A percentile compares a stretch with the other conserved stretches of the same genome.
Evolutionary conservation across 2,329 filamentous ascomycete genomes (phyloP).

Genomic region (Pyricularia sp.): DNA sequence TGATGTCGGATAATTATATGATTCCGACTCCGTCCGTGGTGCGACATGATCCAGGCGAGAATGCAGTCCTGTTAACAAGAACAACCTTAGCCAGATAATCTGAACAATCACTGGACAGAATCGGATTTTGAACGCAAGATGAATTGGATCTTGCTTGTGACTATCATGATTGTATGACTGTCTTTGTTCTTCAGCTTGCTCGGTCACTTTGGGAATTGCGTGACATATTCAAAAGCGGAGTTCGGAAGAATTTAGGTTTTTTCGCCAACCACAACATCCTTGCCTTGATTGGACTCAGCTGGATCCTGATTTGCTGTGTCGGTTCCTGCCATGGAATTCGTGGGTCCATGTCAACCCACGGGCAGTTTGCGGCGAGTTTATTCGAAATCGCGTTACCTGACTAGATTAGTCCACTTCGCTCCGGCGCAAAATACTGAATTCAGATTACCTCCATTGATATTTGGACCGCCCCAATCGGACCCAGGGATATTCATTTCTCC

Average conservation of each 20-base stretch:
- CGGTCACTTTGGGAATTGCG: background rate
- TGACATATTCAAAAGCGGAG: background rate
- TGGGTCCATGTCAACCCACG: background rate
- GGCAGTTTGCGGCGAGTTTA: background rate
- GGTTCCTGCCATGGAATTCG: background rate
- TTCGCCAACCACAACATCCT: background rate
- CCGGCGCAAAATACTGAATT: background rate
- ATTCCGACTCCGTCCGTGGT: too few relatives aligned
- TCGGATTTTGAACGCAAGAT: too few relatives aligned
- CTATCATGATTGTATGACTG: background rate
- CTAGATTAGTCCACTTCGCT: background rate
- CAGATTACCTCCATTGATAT: background rate
- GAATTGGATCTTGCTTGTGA: background rate
- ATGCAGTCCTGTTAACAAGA: too few relatives aligned
- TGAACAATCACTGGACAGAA: too few relatives aligned
- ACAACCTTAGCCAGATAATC: too few relatives aligned
- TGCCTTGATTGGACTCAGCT: background rate
- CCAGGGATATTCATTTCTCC: background rate
- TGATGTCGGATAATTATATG: too few relatives aligned
- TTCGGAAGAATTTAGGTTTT: background rate
- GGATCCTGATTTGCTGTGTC: background rate
- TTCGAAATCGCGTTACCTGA: background rate
- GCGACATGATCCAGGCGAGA: too few relatives aligned
- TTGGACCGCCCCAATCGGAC: background rate
- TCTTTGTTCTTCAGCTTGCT: background rate